phyloP scores from a whole-genome alignment of 495 filamentous ascomycete species.

The Collariella sp. region DNA sequence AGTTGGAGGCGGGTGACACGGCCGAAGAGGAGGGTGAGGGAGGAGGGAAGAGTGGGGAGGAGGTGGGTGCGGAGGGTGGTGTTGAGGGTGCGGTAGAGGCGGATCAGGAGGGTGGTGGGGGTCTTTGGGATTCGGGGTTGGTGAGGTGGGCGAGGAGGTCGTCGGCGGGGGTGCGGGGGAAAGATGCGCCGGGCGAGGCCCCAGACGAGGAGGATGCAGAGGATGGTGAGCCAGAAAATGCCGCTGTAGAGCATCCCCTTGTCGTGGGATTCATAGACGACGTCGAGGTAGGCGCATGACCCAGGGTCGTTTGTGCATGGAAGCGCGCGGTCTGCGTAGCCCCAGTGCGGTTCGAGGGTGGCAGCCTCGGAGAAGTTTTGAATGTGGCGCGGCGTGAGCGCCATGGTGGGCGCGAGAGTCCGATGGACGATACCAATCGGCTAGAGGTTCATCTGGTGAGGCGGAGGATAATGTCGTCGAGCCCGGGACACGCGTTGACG shows the following conservation, averaged over 20 bases:
- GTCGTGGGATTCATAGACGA: slow-evolving; percentile 52
- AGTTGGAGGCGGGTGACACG: slow-evolving; percentile 36
- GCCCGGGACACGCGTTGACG: background rate
- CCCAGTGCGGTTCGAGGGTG: slow-evolving; percentile 49
- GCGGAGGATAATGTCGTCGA: background rate
- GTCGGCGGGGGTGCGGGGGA: slow-evolving; percentile 15
- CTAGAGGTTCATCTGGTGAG: background rate
- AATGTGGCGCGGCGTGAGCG: slow-evolving; percentile 19
- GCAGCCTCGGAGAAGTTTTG: slow-evolving; percentile 35
- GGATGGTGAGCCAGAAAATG: slow-evolving; percentile 52
- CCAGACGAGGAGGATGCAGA: slow-evolving; percentile 44
- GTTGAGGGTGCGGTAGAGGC: slow-evolving; percentile 18
- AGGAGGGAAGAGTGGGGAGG: slow-evolving; percentile 33
- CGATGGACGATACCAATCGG: background rate
- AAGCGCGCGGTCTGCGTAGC: slow-evolving; percentile 47
- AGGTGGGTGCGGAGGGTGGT: slow-evolving; percentile 35
- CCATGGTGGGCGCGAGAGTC: background rate
- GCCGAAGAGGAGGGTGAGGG: slow-evolving; percentile 26
- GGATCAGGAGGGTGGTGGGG: slow-evolving; percentile 32
- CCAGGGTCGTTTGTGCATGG: slow-evolving; percentile 53
- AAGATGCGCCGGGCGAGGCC: slow-evolving; percentile 29
- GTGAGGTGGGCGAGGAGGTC: slow-evolving; percentile 6
- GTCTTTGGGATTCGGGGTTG: background rate
- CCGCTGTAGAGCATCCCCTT: slow-evolving; percentile 51
- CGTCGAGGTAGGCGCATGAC: slow-evolving; percentile 56